Conservation (phyloP, 2,329 filamentous ascomycete species). For the Fusarium sp. region DNA sequence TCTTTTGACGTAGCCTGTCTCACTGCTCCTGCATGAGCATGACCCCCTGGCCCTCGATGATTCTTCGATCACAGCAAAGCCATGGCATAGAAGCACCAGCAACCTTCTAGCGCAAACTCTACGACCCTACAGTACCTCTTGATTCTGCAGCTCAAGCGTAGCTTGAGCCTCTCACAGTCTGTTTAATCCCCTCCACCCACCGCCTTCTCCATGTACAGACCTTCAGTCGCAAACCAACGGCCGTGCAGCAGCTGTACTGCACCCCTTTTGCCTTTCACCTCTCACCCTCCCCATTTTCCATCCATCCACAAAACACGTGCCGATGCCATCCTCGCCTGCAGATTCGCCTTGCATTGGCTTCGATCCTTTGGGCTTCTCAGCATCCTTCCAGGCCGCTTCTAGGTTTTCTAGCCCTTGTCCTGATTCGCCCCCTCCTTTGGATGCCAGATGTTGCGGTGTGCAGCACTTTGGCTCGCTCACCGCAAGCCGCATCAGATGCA, state of each 20-base stretch:
- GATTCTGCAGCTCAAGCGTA: slow-evolving; percentile 6
- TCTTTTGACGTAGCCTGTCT: slow-evolving; percentile 41
- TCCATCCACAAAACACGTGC: slow-evolving; percentile 30
- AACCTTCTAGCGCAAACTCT: slow-evolving; percentile 49
- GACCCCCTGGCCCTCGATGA: slow-evolving; percentile 22
- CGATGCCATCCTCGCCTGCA: slow-evolving; percentile 25
- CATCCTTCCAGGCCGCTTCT: slow-evolving; percentile 33
- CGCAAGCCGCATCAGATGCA: slow-evolving; percentile 11
- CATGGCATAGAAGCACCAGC: slow-evolving; percentile 33
- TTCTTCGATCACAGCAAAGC: slow-evolving; percentile 16
- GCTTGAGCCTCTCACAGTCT: slow-evolving; percentile 23
- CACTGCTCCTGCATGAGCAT: slow-evolving; percentile 28
- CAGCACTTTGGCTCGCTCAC: neutral
- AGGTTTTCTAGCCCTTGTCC: slow-evolving; percentile 33
- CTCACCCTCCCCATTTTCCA: neutral
- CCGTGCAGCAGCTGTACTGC: neutral
- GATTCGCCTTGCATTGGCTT: slow-evolving; percentile 38
- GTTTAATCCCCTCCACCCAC: slow-evolving; percentile 3
- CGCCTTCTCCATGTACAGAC: neutral
- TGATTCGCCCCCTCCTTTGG: slow-evolving; percentile 3
- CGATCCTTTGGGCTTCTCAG: slow-evolving; percentile 22
- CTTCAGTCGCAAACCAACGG: slow-evolving; percentile 8
- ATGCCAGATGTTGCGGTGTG: slow-evolving; percentile 26
- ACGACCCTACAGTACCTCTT: slow-evolving; percentile 22
- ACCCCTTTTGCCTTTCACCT: neutral